Base-by-base conservation (phyloP, 257 asterid species). In the Solanum phureja region DNA sequence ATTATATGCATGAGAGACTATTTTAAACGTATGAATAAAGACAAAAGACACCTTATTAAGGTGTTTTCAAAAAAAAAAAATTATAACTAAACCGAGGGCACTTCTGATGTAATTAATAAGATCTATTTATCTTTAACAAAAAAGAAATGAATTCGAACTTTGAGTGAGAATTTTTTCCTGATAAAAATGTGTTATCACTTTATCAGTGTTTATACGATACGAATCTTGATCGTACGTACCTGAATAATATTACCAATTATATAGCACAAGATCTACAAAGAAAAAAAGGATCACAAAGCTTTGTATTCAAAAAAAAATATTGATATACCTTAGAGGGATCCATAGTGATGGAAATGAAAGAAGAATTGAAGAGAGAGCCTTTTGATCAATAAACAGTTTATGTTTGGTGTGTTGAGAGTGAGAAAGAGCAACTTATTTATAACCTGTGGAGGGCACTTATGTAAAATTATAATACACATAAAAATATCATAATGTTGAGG, bases 281-380 rank as follows among this genome's bases (percentile, higher is more conserved):
- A 44, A 46, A 44, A 7, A 81, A 29, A 46, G 38, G 16, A 81
- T 46, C 5, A 77, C 23, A 40, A 77, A 77, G n/a, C 1, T 29
- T 24, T 44, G 24, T 79, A 58, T 24, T 42, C n/a, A 52, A 42
- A 11, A 79, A 79, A 27, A 0, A 8, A 7, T 8, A 81, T 81
- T 81, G 66, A 81, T 79, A 44, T 82, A 82, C 85, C 85, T 82
- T 82, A 49, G 85, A 27, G 44, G 56, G 85, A 82, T 82, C 85
- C 85, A 82, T 82, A 49, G 19, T 82, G 85, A 49, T 82, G 2
- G 42, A 49, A 82, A 79, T 5, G 84, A 2, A 5, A n/a, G 14
- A 24, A 79, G 10, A 77, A 77, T 76, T 40, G 66, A 79, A 44
- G 24, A 79, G 85, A 42, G 40, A 42, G 83, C 31, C 31, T 37